Percentiles rank a stretch among this genome's conserved stretches.
phyloP scores from a whole-genome alignment of 2,329 filamentous ascomycete species.

The Zymoseptoria passerinii region DNA sequence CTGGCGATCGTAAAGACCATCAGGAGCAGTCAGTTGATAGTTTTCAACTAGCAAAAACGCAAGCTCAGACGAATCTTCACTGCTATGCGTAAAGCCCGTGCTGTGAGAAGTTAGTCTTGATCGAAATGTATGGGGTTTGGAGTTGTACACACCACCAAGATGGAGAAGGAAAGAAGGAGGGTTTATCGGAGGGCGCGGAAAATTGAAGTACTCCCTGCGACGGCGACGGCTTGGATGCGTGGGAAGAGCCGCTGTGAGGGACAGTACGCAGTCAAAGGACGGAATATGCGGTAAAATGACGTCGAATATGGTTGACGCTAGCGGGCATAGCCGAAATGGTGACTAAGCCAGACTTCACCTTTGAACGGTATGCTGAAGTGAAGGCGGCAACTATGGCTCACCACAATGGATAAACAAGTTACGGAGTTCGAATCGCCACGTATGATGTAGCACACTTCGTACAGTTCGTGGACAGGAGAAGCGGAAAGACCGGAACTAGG shows the following conservation, averaged over 20 bases:
- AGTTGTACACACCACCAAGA: background rate
- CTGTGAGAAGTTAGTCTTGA: conserved; percentile 20
- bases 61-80: conserved; percentile 83
- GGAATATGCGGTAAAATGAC: background rate
- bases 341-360: too few species aligned
- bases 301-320: background rate
- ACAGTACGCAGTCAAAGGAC: background rate
- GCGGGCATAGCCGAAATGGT: background rate
- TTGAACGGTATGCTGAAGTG: too few species aligned
- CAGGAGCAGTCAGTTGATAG: conserved; percentile 68
- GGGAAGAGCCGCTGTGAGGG: background rate
- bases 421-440: too few species aligned
- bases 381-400: too few species aligned
- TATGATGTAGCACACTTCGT: too few species aligned
- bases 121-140: background rate
- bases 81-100: conserved; percentile 74
- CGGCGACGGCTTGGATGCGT: background rate
- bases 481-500: too few species aligned
- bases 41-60: conserved; percentile 89
- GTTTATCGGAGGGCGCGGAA: background rate
- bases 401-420: too few species aligned
- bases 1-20: conserved; percentile 58
- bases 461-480: too few species aligned
- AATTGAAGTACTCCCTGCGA: background rate
- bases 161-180: background rate